Base-by-base conservation (phyloP, 2,329 filamentous ascomycete genomes). In the Fusarium anthophilum region DNA sequence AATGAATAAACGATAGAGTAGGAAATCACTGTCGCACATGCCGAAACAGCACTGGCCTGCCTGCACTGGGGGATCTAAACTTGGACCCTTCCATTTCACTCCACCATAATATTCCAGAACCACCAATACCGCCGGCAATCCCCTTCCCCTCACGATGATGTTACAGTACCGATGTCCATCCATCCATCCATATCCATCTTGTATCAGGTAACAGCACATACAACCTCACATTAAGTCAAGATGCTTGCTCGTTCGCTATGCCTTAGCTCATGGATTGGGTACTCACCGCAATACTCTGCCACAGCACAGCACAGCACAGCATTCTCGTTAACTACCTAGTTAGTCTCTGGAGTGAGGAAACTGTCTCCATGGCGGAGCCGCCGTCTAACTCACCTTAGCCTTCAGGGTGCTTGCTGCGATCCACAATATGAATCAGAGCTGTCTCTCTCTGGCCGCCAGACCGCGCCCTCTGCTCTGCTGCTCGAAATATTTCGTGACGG, bases 121-220 rank as follows among this genome's bases (percentile, higher is more conserved):
- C 24, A 20, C 45, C 58, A 66, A 63, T 70, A 71, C 57, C 66
- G 66, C 59, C 70, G 62, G 70, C 69, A 66, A 41, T 59, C 41
- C 37, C 41, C 24, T 47, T 41, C 57, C 69, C 66, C 43, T 70
- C 70, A 61, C 69, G 41, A 66, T 63, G 22, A 48, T 68, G 63
- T 60, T 58, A 58, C 69, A 35, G 22, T 44, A 47, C 5, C 17
- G 18, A 35, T 35, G 32, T 35, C 32, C 20, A 24, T 26, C 17
- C 44, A 13, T 47, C 26, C 44, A 30, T 54, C 24, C 26, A 51
- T 38, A n/a, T 51, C 56, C 56, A 50, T 51, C 18, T 28, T 47
- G 66, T 67, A 59, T 70, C 70, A 70, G 70, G 63, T 69, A 72
- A 74, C 72, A 74, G 50, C 67, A 72, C 71, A 66, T 55, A 57